Evolutionary conservation across 164 flowering plant species (phyloP), one percentile per base, ranked within the genome.

Genomic region (Piper longum): DNA sequence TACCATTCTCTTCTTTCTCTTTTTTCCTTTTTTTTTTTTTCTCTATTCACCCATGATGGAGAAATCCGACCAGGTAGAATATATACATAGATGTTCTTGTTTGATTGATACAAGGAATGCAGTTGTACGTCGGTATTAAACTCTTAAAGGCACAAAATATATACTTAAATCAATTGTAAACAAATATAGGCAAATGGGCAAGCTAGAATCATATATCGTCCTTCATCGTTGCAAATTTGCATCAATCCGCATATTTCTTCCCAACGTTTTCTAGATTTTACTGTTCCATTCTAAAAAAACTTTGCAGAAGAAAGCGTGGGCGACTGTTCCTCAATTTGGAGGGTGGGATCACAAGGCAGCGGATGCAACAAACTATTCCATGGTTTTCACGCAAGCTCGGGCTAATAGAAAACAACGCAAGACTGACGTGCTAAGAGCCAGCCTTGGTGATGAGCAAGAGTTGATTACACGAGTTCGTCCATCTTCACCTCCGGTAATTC

Each of bases 291-390:
- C 14, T 2, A 26, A 26, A n/a, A 18, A 7, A 18, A 0, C 5
- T 6, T 57, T 9, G 4, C 69, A 81, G 83, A 69, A 73, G 16
- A 64, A 68, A 62, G 66, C 40, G 16, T 71, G 79, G 80, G 75
- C n/a, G 66, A 56, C 87, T 12, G 83, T 85, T 14, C 90, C 90
- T 16, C 78, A 79, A 63, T 85, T 85, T 69, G 90, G 90, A 58
- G 90, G 73, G 68, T 77, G 80, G 80, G 77, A 77, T 62, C 61
- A 67, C 0, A 78, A 75, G 60, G 62, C 63, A 9, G 73, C 77
- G 2, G 77, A 70, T 61, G 74, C 73, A 1, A 75, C 78, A 0
- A 66, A 81, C 65, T 83, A 85, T 62, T 77, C 87, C 12, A 71
- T 83, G 80, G 82, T 85, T 56, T 85, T 85, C 56, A 42, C 78